Evolutionary conservation across 2,329 filamentous ascomycete species (phyloP).

Genomic region (Trichocomaceae sp.): DNA sequence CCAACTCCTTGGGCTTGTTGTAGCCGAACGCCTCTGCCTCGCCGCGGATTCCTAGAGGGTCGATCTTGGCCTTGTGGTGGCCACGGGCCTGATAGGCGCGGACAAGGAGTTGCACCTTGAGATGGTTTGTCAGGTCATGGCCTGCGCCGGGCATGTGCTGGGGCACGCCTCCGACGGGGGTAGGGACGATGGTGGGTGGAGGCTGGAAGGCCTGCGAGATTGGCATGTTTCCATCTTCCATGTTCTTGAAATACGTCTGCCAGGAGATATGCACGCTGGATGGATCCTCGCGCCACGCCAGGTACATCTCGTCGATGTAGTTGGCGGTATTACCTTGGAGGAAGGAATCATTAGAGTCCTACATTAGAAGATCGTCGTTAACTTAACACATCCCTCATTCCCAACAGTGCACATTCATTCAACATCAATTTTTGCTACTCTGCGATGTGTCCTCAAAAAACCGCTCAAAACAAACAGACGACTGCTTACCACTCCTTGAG

Average conservation of each 20-base stretch:
- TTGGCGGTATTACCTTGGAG: slow-evolving; percentile 94
- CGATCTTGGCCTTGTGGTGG: slow-evolving; percentile 96
- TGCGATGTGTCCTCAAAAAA: background rate
- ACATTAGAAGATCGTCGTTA: slow-evolving; percentile 21
- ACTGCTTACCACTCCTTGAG: slow-evolving; percentile 54
- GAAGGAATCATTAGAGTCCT: slow-evolving; percentile 92
- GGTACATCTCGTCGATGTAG: slow-evolving; percentile 99
- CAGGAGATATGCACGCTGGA: slow-evolving; percentile 94
- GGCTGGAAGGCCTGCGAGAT: slow-evolving; percentile 95
- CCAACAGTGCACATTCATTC: background rate
- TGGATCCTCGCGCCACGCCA: slow-evolving; percentile 93
- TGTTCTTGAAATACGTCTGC: slow-evolving; percentile 99
- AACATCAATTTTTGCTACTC: background rate
- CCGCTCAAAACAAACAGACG: slow-evolving; percentile 8
- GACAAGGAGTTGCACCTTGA: slow-evolving; percentile 96
- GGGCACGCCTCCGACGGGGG: slow-evolving; percentile 70
- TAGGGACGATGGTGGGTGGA: slow-evolving; percentile 83
- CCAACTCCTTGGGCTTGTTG: slow-evolving; percentile 83
- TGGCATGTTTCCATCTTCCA: slow-evolving; percentile 97
- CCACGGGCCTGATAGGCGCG: slow-evolving; percentile 96
- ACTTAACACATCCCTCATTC: background rate
- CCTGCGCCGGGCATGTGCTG: slow-evolving; percentile 64
- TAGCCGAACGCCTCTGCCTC: slow-evolving; percentile 78
- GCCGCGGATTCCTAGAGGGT: slow-evolving; percentile 87
- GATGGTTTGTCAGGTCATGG: slow-evolving; percentile 84